phyloP scores from a whole-genome alignment of 108 stramenopile species.

The Discostella stelligeroides region DNA sequence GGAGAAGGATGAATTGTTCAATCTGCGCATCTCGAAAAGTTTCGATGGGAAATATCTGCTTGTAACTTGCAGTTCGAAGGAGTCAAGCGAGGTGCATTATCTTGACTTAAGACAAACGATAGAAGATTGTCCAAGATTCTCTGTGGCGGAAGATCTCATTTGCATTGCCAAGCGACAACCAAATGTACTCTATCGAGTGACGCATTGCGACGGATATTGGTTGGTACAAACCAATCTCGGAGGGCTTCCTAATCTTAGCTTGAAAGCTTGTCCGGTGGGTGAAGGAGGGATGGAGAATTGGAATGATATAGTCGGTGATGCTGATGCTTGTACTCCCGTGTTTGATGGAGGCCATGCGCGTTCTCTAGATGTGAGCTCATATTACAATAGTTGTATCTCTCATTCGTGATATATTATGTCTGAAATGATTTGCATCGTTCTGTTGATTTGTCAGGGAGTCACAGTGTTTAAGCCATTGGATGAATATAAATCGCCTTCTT shows the following conservation, averaged over 20 bases:
- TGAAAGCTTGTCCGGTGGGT: constrained; percentile 64
- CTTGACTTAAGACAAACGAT: constrained; percentile 42
- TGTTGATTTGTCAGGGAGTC: constrained; percentile 11
- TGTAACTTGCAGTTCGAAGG: constrained; percentile 64
- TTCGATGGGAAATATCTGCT: constrained; percentile 65
- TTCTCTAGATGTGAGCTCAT: constrained; percentile 44
- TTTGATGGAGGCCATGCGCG: constrained; percentile 70
- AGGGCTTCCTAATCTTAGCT: constrained; percentile 66
- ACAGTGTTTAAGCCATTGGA: constrained; percentile 47
- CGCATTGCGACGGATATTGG: constrained; percentile 70
- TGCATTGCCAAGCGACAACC: constrained; percentile 67
- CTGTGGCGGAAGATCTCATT: constrained; percentile 23
- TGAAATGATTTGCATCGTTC: background rate
- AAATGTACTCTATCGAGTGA: constrained; percentile 73
- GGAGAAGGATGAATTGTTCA: constrained; percentile 76
- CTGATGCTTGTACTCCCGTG: constrained; percentile 23
- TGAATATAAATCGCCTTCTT: constrained; percentile 13
- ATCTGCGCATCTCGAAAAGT: constrained; percentile 59
- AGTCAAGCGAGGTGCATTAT: constrained; percentile 86
- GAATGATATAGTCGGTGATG: constrained; percentile 51
- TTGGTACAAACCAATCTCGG: constrained; percentile 65
- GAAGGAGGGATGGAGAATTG: constrained; percentile 40
- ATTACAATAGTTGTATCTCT: background rate
- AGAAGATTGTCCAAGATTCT: background rate
- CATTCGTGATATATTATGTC: background rate